A percentile compares a stretch with the other conserved stretches of the same genome.
Evolutionary conservation across 108 stramenopile genomes (phyloP).

Genomic region (Cyclotella cryptica): DNA sequence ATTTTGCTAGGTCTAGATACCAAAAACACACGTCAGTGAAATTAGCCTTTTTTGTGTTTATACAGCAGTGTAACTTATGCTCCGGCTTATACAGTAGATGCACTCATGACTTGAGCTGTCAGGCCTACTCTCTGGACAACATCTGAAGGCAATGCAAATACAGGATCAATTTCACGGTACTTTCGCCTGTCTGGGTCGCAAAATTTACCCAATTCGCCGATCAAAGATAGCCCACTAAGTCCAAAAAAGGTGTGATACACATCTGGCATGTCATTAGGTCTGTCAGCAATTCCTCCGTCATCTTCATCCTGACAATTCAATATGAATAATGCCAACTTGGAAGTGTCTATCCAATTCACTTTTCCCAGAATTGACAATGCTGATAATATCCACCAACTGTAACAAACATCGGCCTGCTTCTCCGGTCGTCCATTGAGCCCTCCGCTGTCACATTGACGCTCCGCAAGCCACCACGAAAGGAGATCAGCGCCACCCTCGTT

Average conservation of each 20-base stretch:
- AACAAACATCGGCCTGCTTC: slow-evolving; percentile 99
- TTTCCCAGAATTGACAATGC: slow-evolving; percentile 91
- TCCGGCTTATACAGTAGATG: slow-evolving; percentile 49
- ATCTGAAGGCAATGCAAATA: slow-evolving; percentile 88
- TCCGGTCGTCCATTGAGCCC: slow-evolving; percentile 97
- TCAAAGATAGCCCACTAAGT: slow-evolving; percentile 88
- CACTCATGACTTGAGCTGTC: slow-evolving; percentile 64
- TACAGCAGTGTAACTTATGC: no score
- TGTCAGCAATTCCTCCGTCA: slow-evolving; percentile 97
- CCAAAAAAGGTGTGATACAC: slow-evolving; percentile 99
- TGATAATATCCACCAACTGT: slow-evolving; percentile 98
- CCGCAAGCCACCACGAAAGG: slow-evolving; percentile 99
- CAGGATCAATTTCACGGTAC: slow-evolving; percentile 82
- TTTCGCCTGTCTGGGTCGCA: slow-evolving; percentile 23
- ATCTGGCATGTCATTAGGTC: slow-evolving; percentile 95
- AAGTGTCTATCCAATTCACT: slow-evolving; percentile 90
- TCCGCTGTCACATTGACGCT: slow-evolving; percentile 98
- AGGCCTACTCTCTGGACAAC: slow-evolving; percentile 68
- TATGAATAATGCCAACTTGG: slow-evolving; percentile 89
- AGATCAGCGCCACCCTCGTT: slow-evolving; percentile 66
- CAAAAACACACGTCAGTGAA: no score
- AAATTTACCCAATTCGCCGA: slow-evolving; percentile 74
- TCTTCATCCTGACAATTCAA: slow-evolving; percentile 97
- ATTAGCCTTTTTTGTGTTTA: no score
- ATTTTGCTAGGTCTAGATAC: no score